Conservation (phyloP, 225 moss, liverwort and hornwort species). For the Anthoceros angustus region DNA sequence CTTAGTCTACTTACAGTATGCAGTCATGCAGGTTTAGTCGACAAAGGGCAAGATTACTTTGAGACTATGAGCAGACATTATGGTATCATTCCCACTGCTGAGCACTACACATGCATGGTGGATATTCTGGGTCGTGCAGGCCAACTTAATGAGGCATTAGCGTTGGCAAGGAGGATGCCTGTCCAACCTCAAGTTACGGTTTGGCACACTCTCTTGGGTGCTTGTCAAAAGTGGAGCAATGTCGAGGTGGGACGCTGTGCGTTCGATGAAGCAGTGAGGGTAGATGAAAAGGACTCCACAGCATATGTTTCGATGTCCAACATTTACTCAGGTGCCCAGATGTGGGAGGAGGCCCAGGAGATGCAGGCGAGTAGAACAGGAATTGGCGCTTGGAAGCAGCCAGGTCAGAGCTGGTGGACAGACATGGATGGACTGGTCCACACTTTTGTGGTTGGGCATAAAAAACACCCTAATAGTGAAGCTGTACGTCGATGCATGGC, state of each 20-base stretch:
- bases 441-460: background rate
- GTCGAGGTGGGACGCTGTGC: background rate
- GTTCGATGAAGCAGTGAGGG: background rate
- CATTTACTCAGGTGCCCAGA: background rate
- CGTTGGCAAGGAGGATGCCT: background rate
- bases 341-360: background rate
- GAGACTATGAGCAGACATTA: background rate
- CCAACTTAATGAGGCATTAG: background rate
- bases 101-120: background rate
- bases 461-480: too few relatives aligned
- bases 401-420: background rate
- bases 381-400: background rate
- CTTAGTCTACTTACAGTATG: background rate
- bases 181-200: background rate
- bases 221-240: background rate
- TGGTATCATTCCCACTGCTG: background rate
- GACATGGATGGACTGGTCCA: background rate
- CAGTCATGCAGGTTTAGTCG: background rate
- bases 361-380: background rate
- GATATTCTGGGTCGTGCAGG: background rate
- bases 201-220: background rate
- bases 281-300: background rate
- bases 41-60: background rate
- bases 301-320: background rate
- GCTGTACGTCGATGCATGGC: too few relatives aligned